phyloP scores from a whole-genome alignment of 306 rosid species.

The Acacia confusa region DNA sequence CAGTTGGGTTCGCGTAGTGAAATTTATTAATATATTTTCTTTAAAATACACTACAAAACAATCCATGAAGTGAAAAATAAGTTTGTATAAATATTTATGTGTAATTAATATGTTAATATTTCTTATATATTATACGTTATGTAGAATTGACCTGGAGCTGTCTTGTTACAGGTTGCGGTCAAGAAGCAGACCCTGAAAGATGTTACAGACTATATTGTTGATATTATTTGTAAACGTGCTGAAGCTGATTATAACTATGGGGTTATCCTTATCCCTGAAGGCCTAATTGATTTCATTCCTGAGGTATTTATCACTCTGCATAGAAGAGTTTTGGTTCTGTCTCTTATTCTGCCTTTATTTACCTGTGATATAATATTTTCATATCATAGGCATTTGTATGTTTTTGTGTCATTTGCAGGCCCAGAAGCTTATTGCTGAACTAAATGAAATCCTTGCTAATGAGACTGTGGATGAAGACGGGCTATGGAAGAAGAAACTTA shows the following conservation, averaged over 20 bases:
- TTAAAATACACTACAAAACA: not conserved
- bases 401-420: constrained; percentile 53
- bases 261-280: constrained; percentile 96
- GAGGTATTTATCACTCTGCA: constrained; percentile 60
- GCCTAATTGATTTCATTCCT: constrained; percentile 97
- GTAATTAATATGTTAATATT: not conserved
- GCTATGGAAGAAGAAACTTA: constrained; percentile 88
- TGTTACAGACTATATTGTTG: constrained; percentile 90
- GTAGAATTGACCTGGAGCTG: constrained; percentile 27
- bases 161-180: constrained; percentile 78
- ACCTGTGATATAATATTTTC: not conserved
- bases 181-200: constrained; percentile 86
- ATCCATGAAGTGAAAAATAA: not conserved
- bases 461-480: constrained; percentile 79
- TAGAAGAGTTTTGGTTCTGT: not conserved
- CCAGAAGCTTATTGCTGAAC: constrained; percentile 87
- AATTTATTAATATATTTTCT: not conserved
- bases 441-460: constrained; percentile 89
- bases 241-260: constrained; percentile 87
- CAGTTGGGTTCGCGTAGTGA: not conserved
- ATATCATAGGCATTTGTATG: constrained; percentile 4
- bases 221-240: constrained; percentile 79
- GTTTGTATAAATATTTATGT: not conserved
- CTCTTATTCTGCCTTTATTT: constrained; percentile 1
- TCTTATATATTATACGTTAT: not conserved